phyloP scores from a whole-genome alignment of 225 moss, liverwort and hornwort genomes.

The Thuidium tamariscinum region DNA sequence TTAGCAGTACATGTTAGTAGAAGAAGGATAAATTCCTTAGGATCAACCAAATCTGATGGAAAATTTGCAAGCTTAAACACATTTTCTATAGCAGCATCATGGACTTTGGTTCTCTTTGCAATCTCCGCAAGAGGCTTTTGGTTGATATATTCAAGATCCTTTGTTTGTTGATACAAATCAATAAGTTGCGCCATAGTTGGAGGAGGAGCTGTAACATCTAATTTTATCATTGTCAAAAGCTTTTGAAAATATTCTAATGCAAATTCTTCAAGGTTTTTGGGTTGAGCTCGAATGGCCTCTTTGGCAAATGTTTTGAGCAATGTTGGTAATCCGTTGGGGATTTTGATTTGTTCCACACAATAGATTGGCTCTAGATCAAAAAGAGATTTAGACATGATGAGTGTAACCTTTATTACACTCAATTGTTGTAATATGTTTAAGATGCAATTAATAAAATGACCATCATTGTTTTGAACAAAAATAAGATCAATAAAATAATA shows the following conservation, averaged over 20 bases:
- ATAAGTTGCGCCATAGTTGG: conserved; percentile 57
- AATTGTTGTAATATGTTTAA: not conserved
- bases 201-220: conserved; percentile 59
- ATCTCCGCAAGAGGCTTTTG: conserved; percentile 53
- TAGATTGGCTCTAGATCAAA: conserved; percentile 91
- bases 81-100: conserved; percentile 60
- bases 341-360: conserved; percentile 90
- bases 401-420: not conserved
- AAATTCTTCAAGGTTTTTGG: conserved; percentile 63
- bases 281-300: conserved; percentile 77
- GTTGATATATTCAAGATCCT: conserved; percentile 72
- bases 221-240: conserved; percentile 57
- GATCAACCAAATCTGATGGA: conserved; percentile 84
- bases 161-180: conserved; percentile 54
- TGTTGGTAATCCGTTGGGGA: conserved; percentile 71
- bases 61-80: conserved; percentile 84
- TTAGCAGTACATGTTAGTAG: conserved; percentile 52
- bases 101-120: conserved; percentile 31
- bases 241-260: conserved; percentile 70
- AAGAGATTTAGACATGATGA: conserved; percentile 36
- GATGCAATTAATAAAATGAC: not conserved
- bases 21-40: conserved; percentile 80
- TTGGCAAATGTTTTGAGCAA: conserved; percentile 83
- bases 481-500: not conserved
- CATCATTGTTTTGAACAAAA: not conserved